phyloP scores from a whole-genome alignment of 2,329 filamentous ascomycete species.

The Chalaropsis ovoidea region DNA sequence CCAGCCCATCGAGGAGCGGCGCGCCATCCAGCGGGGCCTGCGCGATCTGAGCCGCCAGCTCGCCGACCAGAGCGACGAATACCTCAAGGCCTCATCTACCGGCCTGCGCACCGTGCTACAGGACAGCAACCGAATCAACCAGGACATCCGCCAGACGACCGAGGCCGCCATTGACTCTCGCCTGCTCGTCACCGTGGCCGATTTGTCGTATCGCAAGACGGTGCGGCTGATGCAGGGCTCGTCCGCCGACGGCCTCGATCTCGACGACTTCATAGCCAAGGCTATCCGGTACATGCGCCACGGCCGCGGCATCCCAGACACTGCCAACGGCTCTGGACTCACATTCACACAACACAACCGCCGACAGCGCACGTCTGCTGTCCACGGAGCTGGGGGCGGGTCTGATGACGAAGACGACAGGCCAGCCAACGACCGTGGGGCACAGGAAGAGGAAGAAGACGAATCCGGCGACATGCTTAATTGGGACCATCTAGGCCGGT shows the following conservation, averaged over 20 bases:
- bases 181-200: constrained; percentile 70
- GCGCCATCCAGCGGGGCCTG: constrained; percentile 58
- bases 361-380: constrained; percentile 31
- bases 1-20: constrained; percentile 63
- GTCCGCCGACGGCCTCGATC: constrained; percentile 63
- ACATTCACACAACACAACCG: constrained; percentile 42
- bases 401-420: constrained; percentile 32
- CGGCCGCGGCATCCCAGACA: constrained; percentile 46
- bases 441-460: constrained; percentile 42
- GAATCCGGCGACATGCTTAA: constrained; percentile 69
- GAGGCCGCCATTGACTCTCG: constrained; percentile 86
- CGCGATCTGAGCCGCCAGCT: constrained; percentile 53
- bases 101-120: constrained; percentile 57
- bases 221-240: constrained; percentile 64
- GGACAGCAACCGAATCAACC: constrained; percentile 54
- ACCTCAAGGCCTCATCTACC: constrained; percentile 53
- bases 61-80: constrained; percentile 57
- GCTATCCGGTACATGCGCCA: constrained; percentile 78
- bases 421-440: constrained; percentile 27
- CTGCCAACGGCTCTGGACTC: constrained; percentile 35
- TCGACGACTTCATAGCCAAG: constrained; percentile 86
- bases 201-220: constrained; percentile 69
- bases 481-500: constrained; percentile 73
- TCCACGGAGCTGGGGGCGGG: constrained; percentile 28
- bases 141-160: constrained; percentile 70